A percentile compares a stretch with the other conserved stretches of the same genome.
These are phyloP conservation scores for Nitzschia sp. DNA, from an alignment of 108 stramenopile genomes.

Conservation along the genomic window DNA sequence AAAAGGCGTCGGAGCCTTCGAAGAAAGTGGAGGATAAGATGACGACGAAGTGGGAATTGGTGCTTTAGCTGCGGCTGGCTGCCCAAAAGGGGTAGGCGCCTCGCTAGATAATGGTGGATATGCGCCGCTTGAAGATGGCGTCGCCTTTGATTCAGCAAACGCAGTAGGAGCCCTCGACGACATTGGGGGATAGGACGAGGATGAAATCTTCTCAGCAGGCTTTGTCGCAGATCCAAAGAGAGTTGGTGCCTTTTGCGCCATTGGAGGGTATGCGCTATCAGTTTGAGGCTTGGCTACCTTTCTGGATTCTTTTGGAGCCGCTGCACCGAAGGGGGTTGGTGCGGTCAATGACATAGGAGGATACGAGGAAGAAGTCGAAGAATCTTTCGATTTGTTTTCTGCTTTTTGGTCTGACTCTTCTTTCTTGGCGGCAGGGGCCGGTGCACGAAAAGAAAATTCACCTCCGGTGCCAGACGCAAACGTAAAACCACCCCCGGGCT, in stretches of 20 bases:
- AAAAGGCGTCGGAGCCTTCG: constrained; percentile 43
- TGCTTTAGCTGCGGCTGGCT: no score
- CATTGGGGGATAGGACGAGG: constrained; percentile 58
- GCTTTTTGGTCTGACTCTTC: no score
- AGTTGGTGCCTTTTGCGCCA: constrained; percentile 13
- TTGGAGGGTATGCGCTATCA: no score
- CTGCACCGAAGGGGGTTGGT: constrained; percentile 38
- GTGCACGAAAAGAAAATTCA: background rate
- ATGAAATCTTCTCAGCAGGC: no score
- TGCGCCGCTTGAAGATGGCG: constrained; percentile 12
- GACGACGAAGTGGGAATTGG: no score
- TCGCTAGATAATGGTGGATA: constrained; percentile 2
- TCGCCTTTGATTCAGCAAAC: constrained; percentile 18
- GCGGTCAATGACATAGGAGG: constrained; percentile 45
- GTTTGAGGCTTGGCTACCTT: background rate
- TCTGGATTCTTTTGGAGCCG: no score
- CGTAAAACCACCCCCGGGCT: constrained; percentile 34
- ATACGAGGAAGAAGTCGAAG: constrained; percentile 26
- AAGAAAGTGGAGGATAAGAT: constrained; percentile 50
- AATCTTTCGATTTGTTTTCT: no score
- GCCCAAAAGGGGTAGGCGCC: constrained; percentile 18
- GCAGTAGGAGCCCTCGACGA: constrained; percentile 51
- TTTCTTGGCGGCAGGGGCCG: background rate
- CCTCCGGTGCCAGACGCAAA: constrained; percentile 17
- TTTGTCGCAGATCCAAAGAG: no score